Percentiles rank a stretch among this genome's conserved stretches.
Evolutionary conservation across 2,329 filamentous ascomycete genomes (phyloP).

Genomic region (Fusarium sp.): DNA sequence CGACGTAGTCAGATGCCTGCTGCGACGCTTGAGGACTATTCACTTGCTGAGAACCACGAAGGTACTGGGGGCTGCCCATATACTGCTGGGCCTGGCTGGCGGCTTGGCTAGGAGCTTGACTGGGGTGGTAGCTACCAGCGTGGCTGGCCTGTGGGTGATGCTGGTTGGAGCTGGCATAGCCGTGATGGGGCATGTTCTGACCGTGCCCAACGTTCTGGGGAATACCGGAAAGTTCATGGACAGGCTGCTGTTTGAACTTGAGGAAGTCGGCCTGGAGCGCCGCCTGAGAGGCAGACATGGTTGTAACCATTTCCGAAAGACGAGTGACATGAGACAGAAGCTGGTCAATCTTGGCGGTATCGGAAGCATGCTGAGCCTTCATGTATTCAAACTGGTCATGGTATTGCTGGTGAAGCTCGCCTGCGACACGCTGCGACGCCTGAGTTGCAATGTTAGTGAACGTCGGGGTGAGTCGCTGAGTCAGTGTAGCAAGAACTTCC

Average conservation of each 20-base stretch:
- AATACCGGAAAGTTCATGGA: slow-evolving; percentile 53
- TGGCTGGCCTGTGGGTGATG: slow-evolving; percentile 43
- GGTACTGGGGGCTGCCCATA: slow-evolving; percentile 50
- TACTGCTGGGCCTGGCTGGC: slow-evolving; percentile 47
- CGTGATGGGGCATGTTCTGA: slow-evolving; percentile 41
- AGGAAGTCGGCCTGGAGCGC: slow-evolving; percentile 73
- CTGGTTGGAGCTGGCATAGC: slow-evolving; percentile 40
- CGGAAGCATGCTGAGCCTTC: slow-evolving; percentile 59
- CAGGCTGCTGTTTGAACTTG: slow-evolving; percentile 63
- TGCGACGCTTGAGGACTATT: slow-evolving; percentile 48
- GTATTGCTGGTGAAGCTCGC: slow-evolving; percentile 73
- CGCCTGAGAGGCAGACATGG: slow-evolving; percentile 73
- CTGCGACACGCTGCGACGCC: slow-evolving; percentile 72
- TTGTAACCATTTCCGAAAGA: slow-evolving; percentile 73
- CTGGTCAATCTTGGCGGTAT: slow-evolving; percentile 74
- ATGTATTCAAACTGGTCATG: slow-evolving; percentile 61
- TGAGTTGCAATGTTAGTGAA: slow-evolving; percentile 72
- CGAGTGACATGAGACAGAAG: slow-evolving; percentile 73
- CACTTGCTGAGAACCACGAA: slow-evolving; percentile 47
- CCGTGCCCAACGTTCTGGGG: slow-evolving; percentile 34
- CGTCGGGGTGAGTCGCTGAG: slow-evolving; percentile 71
- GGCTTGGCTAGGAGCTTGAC: slow-evolving; percentile 48
- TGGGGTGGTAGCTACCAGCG: slow-evolving; percentile 46
- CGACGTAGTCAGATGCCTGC: slow-evolving; percentile 47
- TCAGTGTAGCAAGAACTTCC: slow-evolving; percentile 69